phyloP scores from a whole-genome alignment of 176 grass and related monocot genomes.

The Cenchrus purpureus region DNA sequence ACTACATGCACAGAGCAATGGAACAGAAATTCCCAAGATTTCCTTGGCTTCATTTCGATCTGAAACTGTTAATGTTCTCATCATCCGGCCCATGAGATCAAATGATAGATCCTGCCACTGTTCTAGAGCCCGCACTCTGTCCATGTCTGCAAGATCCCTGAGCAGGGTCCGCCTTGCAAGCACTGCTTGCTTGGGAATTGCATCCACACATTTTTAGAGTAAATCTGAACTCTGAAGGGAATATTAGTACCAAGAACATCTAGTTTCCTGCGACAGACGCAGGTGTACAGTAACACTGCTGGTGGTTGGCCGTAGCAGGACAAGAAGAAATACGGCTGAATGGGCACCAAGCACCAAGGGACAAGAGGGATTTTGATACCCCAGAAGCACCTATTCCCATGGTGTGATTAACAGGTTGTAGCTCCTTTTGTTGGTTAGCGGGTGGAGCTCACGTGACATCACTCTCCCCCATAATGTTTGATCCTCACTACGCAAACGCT shows the following conservation, averaged over 20 bases:
- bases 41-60: conserved; percentile 21
- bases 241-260: neutral
- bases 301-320: neutral
- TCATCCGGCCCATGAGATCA: conserved; percentile 14
- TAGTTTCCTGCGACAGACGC: neutral
- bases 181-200: conserved; percentile 15
- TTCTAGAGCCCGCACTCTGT: neutral
- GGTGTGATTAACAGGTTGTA: conserved; percentile 5
- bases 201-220: neutral
- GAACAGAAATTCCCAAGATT: neutral
- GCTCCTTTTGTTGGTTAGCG: conserved; percentile 13
- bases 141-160: conserved; percentile 28
- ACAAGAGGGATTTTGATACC: conserved; percentile 33
- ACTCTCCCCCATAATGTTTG: neutral
- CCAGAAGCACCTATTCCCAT: conserved; percentile 22
- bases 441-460: conserved; percentile 42
- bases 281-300: neutral
- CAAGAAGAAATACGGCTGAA: conserved; percentile 19
- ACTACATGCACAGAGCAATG: conserved; percentile 5
- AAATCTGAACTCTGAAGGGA: neutral
- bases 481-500: neutral
- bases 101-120: conserved; percentile 15
- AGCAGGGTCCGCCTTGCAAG: neutral
- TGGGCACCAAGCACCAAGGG: conserved; percentile 11
- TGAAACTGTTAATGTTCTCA: conserved; percentile 5